phyloP scores from a whole-genome alignment of 2,329 filamentous ascomycete species.

The Fusarium bactridioides region DNA sequence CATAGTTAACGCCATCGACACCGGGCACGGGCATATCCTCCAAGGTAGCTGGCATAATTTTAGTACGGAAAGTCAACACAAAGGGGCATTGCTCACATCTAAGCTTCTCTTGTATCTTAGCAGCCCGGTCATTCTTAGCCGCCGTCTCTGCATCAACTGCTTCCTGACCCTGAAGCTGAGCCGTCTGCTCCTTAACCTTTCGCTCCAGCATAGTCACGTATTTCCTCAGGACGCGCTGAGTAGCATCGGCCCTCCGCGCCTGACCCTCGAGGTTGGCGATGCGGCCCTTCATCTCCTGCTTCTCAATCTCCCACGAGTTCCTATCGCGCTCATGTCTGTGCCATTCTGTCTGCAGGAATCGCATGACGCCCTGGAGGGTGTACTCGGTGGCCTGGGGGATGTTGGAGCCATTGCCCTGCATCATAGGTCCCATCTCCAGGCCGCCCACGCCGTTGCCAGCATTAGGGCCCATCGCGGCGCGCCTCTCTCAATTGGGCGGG shows the following conservation, averaged over 20 bases:
- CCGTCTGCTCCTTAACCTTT: conserved; percentile 83
- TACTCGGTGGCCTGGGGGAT: conserved; percentile 69
- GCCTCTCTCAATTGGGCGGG: conserved; percentile 47
- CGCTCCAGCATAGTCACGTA: conserved; percentile 90
- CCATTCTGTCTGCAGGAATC: conserved; percentile 99
- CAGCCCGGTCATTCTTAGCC: conserved; percentile 60
- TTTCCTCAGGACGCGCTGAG: conserved; percentile 88
- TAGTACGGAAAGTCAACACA: conserved; percentile 7
- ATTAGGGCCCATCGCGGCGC: conserved; percentile 53
- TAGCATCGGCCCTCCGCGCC: conserved; percentile 82
- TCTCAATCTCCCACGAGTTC: conserved; percentile 98
- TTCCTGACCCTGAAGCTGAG: conserved; percentile 66
- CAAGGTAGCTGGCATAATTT: conserved; percentile 48
- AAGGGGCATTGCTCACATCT: conserved; percentile 53
- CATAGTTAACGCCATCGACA: conserved; percentile 56
- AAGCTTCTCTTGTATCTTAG: conserved; percentile 65
- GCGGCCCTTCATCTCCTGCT: conserved; percentile 97
- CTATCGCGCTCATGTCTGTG: conserved; percentile 96
- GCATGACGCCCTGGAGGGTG: conserved; percentile 85
- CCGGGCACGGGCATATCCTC: conserved; percentile 55
- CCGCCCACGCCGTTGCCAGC: conserved; percentile 56
- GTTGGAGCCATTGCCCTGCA: conserved; percentile 56
- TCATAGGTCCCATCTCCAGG: conserved; percentile 55
- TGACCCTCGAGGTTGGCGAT: conserved; percentile 95
- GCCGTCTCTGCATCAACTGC: conserved; percentile 51